Percentiles rank a stretch among this genome's conserved stretches.
Evolutionary conservation across 768 basidiomycete species (phyloP).

Genomic region (Leccinum broughii): DNA sequence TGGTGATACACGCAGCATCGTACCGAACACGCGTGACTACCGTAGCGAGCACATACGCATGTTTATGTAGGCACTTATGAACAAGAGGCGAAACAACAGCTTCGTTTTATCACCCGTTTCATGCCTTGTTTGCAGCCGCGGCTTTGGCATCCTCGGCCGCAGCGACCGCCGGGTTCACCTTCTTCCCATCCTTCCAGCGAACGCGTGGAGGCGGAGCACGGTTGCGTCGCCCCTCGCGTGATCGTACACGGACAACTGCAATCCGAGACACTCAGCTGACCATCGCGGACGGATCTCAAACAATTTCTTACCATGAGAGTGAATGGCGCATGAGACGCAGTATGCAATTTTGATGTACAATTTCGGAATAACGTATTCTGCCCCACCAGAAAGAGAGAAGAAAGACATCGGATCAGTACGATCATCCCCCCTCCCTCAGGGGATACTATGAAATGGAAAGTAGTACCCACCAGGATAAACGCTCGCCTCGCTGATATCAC

Average conservation of each 20-base stretch:
- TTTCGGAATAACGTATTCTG: slow-evolving; percentile 96
- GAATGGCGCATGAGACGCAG: slow-evolving; percentile 99
- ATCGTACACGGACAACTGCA: slow-evolving; percentile 95
- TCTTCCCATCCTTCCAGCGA: slow-evolving; percentile 94
- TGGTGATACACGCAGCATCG: background rate
- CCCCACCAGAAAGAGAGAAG: background rate
- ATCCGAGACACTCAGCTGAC: background rate
- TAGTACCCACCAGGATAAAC: slow-evolving; percentile 80
- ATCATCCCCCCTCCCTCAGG: background rate
- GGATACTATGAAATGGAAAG: background rate
- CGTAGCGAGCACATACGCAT: background rate
- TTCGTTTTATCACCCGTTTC: slow-evolving; percentile 21
- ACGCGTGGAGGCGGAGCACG: slow-evolving; percentile 95
- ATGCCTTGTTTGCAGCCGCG: slow-evolving; percentile 52
- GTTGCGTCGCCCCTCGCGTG: slow-evolving; percentile 93
- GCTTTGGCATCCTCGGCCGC: slow-evolving; percentile 89
- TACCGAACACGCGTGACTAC: background rate
- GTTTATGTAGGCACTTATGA: background rate
- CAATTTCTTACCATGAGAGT: slow-evolving; percentile 82
- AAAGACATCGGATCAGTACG: background rate
- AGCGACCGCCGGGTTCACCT: slow-evolving; percentile 93
- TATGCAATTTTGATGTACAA: slow-evolving; percentile 98
- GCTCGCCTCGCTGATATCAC: slow-evolving; percentile 95
- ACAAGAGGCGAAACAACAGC: slow-evolving; percentile 4
- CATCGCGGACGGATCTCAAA: background rate